Evolutionary conservation across 1,284 basidiomycete species (phyloP), one percentile per base, ranked within the genome.

Genomic region (Exobasidium rhododendri): DNA sequence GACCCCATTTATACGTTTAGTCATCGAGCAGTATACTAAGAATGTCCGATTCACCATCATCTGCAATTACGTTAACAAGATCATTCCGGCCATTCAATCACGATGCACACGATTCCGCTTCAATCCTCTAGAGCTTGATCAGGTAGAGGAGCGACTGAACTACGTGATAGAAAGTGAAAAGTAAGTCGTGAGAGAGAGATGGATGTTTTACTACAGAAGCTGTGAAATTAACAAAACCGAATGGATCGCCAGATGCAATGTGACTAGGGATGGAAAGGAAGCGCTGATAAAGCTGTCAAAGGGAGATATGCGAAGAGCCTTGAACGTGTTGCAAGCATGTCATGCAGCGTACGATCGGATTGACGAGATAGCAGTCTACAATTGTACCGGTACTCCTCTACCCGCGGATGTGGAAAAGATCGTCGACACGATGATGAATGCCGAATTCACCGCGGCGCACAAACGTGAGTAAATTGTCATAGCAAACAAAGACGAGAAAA

Each of bases 41-140:
- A 98, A 98, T 77, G 96, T 97, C 66, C 88, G 96, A 35, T 99
- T 99, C 81, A 97, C 94, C 82, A 98, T 99, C 74, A 96, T 99
- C 67, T 97, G 96, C 85, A 99, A 99, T 82, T 99, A 99, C 74
- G 96, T 98, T 80, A 98, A 98, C 86, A 97, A 97, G 82, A 98
- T 99, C 79, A 89, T 90, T 4, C 96, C 96, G 2, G 96, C 96
- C 24, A 96, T 99, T 65, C 96, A 98, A 82, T 96, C 92, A 79
- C 89, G 96, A 55, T 98, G 96, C 82, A 99, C 96, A 2, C 85
- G 94, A 40, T 99, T 98, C 83, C 69, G 82, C 14, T 98, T 99
- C 83, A 93, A 91, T n/a, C 96, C 96, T 0, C 82, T 98, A 31
- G 92, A 93, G 1, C 87, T 89, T 22, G 74, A 80, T 5, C 91